Percentiles rank a stretch among this genome's conserved stretches.
Conservation (phyloP, 2,329 filamentous ascomycete species). For the Fusarium mundagurra region DNA sequence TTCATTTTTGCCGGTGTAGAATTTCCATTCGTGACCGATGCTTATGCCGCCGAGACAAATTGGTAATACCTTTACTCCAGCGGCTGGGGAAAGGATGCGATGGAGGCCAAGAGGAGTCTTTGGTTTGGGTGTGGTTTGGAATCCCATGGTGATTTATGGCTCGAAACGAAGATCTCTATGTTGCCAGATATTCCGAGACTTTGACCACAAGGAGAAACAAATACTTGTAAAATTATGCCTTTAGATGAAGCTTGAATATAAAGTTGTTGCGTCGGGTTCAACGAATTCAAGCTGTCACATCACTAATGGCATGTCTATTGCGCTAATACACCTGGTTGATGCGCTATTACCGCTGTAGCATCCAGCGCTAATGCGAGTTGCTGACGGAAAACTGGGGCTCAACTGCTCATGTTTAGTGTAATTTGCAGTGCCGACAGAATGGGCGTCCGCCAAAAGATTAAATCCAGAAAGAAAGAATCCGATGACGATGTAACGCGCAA, state of each 20-base stretch:
- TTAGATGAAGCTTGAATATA: background rate
- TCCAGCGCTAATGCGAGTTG: background rate
- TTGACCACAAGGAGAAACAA: background rate
- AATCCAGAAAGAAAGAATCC: background rate
- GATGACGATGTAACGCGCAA: background rate
- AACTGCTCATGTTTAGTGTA: background rate
- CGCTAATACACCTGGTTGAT: background rate
- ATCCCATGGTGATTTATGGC: background rate
- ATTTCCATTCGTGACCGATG: background rate
- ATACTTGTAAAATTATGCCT: background rate
- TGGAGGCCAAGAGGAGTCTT: background rate
- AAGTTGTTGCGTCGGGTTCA: background rate
- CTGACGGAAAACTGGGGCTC: background rate
- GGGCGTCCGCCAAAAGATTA: background rate
- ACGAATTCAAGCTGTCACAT: background rate
- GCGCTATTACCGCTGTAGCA: too few species aligned
- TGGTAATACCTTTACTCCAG: background rate
- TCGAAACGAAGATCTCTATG: fast-evolving
- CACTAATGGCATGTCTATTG: background rate
- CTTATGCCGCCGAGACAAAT: background rate
- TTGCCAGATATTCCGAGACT: fast-evolving
- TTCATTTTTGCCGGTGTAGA: background rate
- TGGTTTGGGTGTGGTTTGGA: fast-evolving
- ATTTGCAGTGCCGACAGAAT: background rate
- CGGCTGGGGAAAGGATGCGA: background rate